These are phyloP conservation scores for Acaromyces ingoldii DNA, from an alignment of 1,284 basidiomycete genomes.

Conservation along the genomic window DNA sequence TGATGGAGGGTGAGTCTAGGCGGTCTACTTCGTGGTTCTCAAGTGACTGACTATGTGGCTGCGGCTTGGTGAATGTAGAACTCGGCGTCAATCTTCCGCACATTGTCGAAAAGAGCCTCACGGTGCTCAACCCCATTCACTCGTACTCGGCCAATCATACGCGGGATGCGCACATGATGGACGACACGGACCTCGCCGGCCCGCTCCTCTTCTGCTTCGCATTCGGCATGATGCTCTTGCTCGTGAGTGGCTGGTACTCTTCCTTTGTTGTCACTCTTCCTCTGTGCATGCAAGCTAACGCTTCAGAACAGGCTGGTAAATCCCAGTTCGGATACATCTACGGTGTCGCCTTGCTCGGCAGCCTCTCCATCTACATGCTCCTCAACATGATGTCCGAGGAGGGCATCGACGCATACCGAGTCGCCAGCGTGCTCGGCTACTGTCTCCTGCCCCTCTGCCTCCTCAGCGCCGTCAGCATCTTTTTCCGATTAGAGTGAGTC, in stretches of 20 bases:
- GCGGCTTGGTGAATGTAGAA: too few relatives aligned
- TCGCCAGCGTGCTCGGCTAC: constrained; percentile 92
- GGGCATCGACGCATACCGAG: constrained; percentile 92
- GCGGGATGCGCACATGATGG: constrained; percentile 88
- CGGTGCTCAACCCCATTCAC: constrained; percentile 87
- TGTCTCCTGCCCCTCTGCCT: constrained; percentile 95
- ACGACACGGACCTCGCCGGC: constrained; percentile 95
- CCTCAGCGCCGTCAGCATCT: constrained; percentile 82
- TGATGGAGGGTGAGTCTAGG: constrained; percentile 37
- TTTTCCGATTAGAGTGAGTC: constrained; percentile 80
- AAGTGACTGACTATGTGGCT: too few relatives aligned
- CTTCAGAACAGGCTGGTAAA: constrained; percentile 73
- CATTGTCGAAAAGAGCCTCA: constrained; percentile 86
- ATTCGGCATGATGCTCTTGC: constrained; percentile 46
- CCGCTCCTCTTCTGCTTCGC: constrained; percentile 92
- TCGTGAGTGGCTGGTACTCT: constrained; percentile 11
- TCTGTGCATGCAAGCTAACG: too few relatives aligned
- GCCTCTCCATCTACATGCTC: constrained; percentile 86
- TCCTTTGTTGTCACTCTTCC: background rate
- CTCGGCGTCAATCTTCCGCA: constrained; percentile 96
- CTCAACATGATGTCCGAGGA: constrained; percentile 96
- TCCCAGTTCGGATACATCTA: constrained; percentile 99
- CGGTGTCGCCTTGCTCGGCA: constrained; percentile 90
- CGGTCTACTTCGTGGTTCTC: background rate
- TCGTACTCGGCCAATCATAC: constrained; percentile 56